phyloP scores from a whole-genome alignment of 2,329 filamentous ascomycete genomes.

The Diaporthe citriasiana region DNA sequence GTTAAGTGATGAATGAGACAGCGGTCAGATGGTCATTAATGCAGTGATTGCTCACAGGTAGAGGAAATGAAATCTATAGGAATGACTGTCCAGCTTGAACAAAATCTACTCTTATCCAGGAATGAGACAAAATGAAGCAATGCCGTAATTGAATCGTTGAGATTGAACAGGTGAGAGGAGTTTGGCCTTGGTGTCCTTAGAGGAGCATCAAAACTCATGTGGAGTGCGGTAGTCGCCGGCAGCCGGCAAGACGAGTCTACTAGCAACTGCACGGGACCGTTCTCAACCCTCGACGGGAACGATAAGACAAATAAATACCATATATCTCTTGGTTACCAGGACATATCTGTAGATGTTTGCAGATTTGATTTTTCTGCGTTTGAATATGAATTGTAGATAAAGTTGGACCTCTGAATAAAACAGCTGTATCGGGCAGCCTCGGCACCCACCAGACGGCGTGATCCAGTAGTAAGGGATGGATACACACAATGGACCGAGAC shows the following conservation, averaged over 20 bases:
- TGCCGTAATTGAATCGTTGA: background rate
- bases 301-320: background rate
- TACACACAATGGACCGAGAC: background rate
- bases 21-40: background rate
- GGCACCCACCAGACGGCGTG: too few relatives aligned
- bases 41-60: background rate
- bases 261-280: background rate
- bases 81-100: background rate
- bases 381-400: too few relatives aligned
- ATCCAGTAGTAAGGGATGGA: too few relatives aligned
- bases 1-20: conserved; percentile 9
- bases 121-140: conserved; percentile 32
- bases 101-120: background rate
- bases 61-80: background rate
- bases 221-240: conserved; percentile 34
- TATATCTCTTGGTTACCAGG: background rate
- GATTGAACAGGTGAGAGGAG: conserved; percentile 2
- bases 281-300: background rate
- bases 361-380: too few relatives aligned
- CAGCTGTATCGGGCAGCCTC: background rate
- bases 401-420: too few relatives aligned
- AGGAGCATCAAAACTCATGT: conserved; percentile 13
- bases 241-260: conserved; percentile 7
- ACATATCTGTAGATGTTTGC: background rate
- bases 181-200: background rate